Base-by-base conservation (phyloP, 345 rosid genomes). In the Aurinia saxatilis region DNA sequence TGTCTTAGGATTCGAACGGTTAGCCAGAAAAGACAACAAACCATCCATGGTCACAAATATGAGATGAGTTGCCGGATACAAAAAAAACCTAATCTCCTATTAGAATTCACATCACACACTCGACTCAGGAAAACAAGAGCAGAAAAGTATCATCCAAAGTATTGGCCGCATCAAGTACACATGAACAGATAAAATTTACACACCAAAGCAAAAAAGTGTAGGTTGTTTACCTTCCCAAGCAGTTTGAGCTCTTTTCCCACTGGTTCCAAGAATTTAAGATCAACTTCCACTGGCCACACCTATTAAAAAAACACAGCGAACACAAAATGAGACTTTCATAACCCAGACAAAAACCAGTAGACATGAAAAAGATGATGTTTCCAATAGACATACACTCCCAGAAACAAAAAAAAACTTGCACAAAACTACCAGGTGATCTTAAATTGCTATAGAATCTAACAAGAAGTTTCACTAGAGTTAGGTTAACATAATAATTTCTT, bases 261-360 rank as follows among this genome's bases (percentile, higher is more conserved):
- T 4, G 93, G 98, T 67, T 92, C 91, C 73, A 89, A 38, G 63
- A 87, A 89, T 72, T 80, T 85, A 45, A 87, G 74, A 74, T 89
- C 75, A 62, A 89, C 82, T 11, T 86, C 84, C 70, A 89, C 65
- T 2, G 98, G 98, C 98, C 96, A 92, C 6, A 89, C 89, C 96
- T 89, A 72, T 51, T 9, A 46, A 69, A 12, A 56, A 6, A n/a
- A 12, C 74, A 61, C 52, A 29, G 2, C 25, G 25, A 21, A 21
- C 25, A 21, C n/a, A 30, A 56, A 7, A 39, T 63, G 1, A 16
- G 45, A 52, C 11, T 5, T n/a, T 30, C 42, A 18, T 2, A 53
- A n/a, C n/a, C n/a, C 58, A 60, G 54, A 9, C n/a, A 7, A 46
- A 23, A 60, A 18, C 4, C 29, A 31, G 35, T 10, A 15, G 15